A percentile compares a stretch with the other conserved stretches of the same genome.
Conservation (phyloP, 306 rosid genomes). For the Rubus parviflorus region DNA sequence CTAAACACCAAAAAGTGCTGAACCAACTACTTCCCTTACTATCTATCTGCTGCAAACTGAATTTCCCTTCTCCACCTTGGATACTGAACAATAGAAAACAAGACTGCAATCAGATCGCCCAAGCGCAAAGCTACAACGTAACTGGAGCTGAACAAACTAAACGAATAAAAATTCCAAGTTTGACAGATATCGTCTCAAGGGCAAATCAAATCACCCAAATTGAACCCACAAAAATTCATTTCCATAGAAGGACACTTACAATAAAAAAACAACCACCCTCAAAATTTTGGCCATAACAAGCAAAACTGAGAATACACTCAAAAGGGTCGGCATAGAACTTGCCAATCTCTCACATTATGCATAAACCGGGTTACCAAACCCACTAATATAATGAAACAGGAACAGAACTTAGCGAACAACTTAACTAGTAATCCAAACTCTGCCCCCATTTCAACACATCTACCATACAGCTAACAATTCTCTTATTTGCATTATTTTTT, state of each 20-base stretch:
- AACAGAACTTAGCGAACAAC: conserved; percentile 2
- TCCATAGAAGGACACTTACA: not conserved
- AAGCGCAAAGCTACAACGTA: not conserved
- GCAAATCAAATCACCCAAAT: not conserved
- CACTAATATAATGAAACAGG: conserved; percentile 3
- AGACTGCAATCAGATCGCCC: not conserved
- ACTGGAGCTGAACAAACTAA: not conserved
- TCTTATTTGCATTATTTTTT: not conserved
- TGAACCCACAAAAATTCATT: not conserved
- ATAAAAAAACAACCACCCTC: conserved; percentile 16
- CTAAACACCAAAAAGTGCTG: not conserved
- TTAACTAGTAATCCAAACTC: conserved; percentile 4
- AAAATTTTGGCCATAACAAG: not conserved
- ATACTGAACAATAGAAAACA: not conserved
- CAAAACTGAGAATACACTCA: conserved; percentile 3
- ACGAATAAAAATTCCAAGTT: not conserved
- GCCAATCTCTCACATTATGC: conserved; percentile 4
- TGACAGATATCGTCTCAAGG: not conserved
- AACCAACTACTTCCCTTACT: not conserved
- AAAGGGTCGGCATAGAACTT: conserved; percentile 20
- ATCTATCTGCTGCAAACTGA: not conserved
- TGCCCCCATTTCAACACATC: not conserved
- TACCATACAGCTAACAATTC: not conserved
- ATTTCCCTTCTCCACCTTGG: not conserved
- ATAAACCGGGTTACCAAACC: conserved; percentile 11